Evolutionary conservation across 352 stramenopile species (phyloP), one percentile per base, ranked within the genome.

Genomic region (Pythium utonaiense): DNA sequence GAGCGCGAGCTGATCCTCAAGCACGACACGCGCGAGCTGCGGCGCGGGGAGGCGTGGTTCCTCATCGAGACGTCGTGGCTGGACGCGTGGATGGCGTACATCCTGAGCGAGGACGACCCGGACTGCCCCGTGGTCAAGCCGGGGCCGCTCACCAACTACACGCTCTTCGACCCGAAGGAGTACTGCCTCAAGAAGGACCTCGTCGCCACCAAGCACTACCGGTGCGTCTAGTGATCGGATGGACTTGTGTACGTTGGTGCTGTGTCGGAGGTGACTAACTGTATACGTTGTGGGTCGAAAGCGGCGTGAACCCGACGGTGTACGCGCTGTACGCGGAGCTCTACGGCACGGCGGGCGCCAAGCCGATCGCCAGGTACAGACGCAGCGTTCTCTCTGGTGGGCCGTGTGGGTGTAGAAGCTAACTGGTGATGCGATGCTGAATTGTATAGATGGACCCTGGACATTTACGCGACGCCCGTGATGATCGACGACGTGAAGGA

Each of bases 11-110:
- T 91, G 28, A 73, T 93, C 25, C 62, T 93, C 51, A 59, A 71
- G 45, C 85, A 83, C 49, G 83, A 93, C 61, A 83, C 81, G 25
- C 73, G 70, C 2, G 72, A 88, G 42, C 69, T 93, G 38, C 72
- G 77, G 41, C 73, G 77, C 31, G 76, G 85, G 19, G 81, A 93
- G 25, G 83, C 83, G 31, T 93, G 80, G 80, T 89, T 87, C 67
- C 66, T 93, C 27, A 69, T 93, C 19, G 83, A 91, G 61, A 89
- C 80, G 24, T 70, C 66, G 56, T 93, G 83, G 83, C 71, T 93
- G 27, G 80, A 91, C 60, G 75, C 76, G 31, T 93, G 83, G 83
- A 90, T 91, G 81, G 71, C 69, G 31, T 93, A 86, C 71, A 76
- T 91, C 17, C 54, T 91, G 48, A 82, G 74, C 52, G 81, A 90